Evolutionary conservation across 768 basidiomycete species (phyloP).

Genomic region (Lepiota venenata): DNA sequence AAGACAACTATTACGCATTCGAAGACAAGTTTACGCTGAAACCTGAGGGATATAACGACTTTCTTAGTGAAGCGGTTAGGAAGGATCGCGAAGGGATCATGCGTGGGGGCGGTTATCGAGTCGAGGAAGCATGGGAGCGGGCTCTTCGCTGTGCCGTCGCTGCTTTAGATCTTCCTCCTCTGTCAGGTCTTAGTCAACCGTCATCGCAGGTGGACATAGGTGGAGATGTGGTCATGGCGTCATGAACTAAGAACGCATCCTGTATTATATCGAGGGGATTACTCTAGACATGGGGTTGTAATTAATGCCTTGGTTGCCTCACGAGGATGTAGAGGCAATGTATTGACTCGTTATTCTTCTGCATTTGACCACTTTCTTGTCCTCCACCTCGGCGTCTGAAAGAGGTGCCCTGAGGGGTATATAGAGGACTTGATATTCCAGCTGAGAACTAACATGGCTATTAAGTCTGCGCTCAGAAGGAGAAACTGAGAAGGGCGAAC

Average conservation of each 20-base stretch:
- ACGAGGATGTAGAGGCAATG: neutral
- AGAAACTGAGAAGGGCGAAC: neutral
- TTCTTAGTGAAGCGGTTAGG: slow-evolving; percentile 71
- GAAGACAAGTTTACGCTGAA: slow-evolving; percentile 61
- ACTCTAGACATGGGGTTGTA: slow-evolving; percentile 7
- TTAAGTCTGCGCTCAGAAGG: neutral
- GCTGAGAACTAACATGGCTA: neutral
- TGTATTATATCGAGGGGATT: slow-evolving; percentile 5
- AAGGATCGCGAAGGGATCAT: slow-evolving; percentile 75
- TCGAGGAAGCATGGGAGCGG: slow-evolving; percentile 85
- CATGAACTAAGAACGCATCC: neutral
- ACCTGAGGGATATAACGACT: slow-evolving; percentile 62
- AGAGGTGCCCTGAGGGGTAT: slow-evolving; percentile 73
- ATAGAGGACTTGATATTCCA: slow-evolving; percentile 77
- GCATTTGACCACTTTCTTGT: slow-evolving; percentile 45
- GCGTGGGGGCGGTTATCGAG: slow-evolving; percentile 78
- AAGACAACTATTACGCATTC: slow-evolving; percentile 75
- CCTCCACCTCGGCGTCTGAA: slow-evolving; percentile 44
- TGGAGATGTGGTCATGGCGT: slow-evolving; percentile 45
- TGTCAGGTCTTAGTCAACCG: slow-evolving; percentile 27
- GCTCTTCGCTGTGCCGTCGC: slow-evolving; percentile 73
- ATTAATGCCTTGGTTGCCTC: neutral
- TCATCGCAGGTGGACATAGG: slow-evolving; percentile 22
- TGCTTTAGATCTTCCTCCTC: slow-evolving; percentile 61
- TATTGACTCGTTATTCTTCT: slow-evolving; percentile 3